A percentile compares a stretch with the other conserved stretches of the same genome.
Conservation (phyloP, 768 basidiomycete genomes). For the Lactarius deliciosus region DNA sequence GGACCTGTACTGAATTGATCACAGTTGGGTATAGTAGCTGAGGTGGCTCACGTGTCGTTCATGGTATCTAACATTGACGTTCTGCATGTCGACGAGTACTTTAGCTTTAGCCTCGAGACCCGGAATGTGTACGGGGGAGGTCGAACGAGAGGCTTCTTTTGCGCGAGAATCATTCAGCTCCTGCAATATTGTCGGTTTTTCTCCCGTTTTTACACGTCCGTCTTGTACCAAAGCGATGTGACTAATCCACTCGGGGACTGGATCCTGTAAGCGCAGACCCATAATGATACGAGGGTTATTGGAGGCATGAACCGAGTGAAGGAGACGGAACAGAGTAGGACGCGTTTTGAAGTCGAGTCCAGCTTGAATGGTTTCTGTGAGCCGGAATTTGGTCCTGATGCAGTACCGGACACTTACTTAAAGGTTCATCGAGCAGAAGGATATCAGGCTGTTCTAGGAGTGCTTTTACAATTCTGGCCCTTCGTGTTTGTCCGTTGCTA, state of each 20-base stretch:
- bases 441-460: constrained; percentile 69
- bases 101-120: constrained; percentile 32
- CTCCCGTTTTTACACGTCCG: constrained; percentile 51
- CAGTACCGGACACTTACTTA: constrained; percentile 51
- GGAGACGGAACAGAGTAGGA: constrained; percentile 51
- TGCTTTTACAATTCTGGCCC: constrained; percentile 80
- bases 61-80: constrained; percentile 71
- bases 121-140: neutral
- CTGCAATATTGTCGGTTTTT: constrained; percentile 45
- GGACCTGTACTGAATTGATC: constrained; percentile 48
- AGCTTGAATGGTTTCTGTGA: constrained; percentile 44
- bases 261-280: constrained; percentile 67
- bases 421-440: constrained; percentile 87
- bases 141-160: neutral
- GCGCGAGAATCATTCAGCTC: constrained; percentile 6
- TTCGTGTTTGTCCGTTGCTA: constrained; percentile 88
- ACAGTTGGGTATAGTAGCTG: neutral
- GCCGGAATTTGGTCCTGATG: neutral
- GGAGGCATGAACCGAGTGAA: constrained; percentile 51
- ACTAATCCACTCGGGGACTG: constrained; percentile 68
- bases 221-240: constrained; percentile 58
- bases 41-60: constrained; percentile 34
- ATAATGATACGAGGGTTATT: constrained; percentile 61
- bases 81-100: constrained; percentile 58
- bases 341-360: constrained; percentile 71